Evolutionary conservation across 768 basidiomycete species (phyloP).

Genomic region (Mrakia frigida): DNA sequence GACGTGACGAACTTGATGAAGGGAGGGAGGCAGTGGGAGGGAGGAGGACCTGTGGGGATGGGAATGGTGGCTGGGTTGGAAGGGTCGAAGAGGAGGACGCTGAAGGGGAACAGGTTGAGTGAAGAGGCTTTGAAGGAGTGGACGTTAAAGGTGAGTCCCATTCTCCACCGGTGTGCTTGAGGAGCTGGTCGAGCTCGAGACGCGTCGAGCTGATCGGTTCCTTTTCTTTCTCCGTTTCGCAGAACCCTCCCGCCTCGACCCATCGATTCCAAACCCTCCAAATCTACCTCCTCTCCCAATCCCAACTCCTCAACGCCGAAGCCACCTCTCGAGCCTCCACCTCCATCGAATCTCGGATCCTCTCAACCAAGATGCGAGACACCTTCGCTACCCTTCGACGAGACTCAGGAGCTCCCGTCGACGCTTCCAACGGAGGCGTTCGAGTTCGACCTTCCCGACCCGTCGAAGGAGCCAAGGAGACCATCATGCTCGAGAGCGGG

Average conservation of each 20-base stretch:
- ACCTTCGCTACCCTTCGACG: conserved; percentile 23
- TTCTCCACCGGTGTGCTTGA: no score
- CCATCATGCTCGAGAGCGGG: conserved; percentile 18
- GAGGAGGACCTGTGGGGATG: conserved; percentile 33
- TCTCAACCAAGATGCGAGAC: conserved; percentile 23
- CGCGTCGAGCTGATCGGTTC: no score
- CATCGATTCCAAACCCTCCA: conserved; percentile 32
- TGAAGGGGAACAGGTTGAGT: conserved; percentile 24
- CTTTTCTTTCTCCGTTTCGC: background rate
- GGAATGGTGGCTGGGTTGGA: conserved; percentile 24
- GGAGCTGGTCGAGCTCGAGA: background rate
- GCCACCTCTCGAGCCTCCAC: conserved; percentile 13
- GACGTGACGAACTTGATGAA: conserved; percentile 13
- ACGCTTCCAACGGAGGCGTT: background rate
- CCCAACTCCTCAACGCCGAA: conserved; percentile 16
- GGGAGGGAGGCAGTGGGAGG: conserved; percentile 29
- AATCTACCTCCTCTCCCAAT: conserved; percentile 24
- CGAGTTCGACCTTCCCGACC: background rate
- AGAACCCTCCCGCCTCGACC: conserved; percentile 31
- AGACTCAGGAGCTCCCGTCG: background rate
- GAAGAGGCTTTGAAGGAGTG: conserved; percentile 29
- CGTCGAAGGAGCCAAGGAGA: conserved; percentile 1
- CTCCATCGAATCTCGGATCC: conserved; percentile 21
- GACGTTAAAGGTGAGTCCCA: conserved; percentile 30
- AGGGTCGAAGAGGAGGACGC: background rate